A percentile compares a stretch with the other conserved stretches of the same genome.
These are phyloP conservation scores for Xylaria palmicola DNA, from an alignment of 495 filamentous ascomycete species.

Conservation along the genomic window DNA sequence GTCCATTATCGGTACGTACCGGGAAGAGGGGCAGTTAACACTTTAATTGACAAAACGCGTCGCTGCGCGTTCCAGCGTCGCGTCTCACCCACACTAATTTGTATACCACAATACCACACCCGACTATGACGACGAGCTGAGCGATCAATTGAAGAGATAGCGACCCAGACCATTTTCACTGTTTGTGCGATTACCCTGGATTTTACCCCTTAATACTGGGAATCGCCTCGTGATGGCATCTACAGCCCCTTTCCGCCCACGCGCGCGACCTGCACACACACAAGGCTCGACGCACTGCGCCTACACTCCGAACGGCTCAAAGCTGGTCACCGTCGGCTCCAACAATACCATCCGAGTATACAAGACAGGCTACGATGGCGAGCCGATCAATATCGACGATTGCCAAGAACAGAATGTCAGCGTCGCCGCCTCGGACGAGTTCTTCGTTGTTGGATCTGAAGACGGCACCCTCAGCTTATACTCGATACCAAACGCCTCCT, in stretches of 20 bases:
- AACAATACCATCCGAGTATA: slow-evolving; percentile 91
- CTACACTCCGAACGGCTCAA: slow-evolving; percentile 57
- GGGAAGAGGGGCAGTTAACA: slow-evolving; percentile 2
- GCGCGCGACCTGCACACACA: slow-evolving; percentile 53
- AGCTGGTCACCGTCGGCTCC: slow-evolving; percentile 77
- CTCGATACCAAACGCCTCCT: slow-evolving; percentile 68
- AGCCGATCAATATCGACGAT: slow-evolving; percentile 87
- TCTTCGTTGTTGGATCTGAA: slow-evolving; percentile 84
- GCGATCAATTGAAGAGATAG: not conserved
- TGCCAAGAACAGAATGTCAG: slow-evolving; percentile 76
- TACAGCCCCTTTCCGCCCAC: slow-evolving; percentile 45
- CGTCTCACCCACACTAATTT: not conserved
- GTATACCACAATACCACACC: not conserved
- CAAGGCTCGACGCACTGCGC: slow-evolving; percentile 52
- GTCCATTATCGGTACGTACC: not conserved
- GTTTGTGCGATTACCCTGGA: not conserved
- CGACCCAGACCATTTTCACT: not conserved
- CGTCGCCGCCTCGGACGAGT: slow-evolving; percentile 74
- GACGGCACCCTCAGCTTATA: slow-evolving; percentile 92
- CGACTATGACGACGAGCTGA: not conserved
- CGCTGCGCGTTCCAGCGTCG: not conserved
- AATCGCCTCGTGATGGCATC: slow-evolving; percentile 41
- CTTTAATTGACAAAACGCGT: slow-evolving; percentile 18
- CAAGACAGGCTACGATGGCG: slow-evolving; percentile 83
- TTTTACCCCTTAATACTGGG: not conserved